Conservation (phyloP, 176 grass and related monocot species). For the Lolium perenne region DNA sequence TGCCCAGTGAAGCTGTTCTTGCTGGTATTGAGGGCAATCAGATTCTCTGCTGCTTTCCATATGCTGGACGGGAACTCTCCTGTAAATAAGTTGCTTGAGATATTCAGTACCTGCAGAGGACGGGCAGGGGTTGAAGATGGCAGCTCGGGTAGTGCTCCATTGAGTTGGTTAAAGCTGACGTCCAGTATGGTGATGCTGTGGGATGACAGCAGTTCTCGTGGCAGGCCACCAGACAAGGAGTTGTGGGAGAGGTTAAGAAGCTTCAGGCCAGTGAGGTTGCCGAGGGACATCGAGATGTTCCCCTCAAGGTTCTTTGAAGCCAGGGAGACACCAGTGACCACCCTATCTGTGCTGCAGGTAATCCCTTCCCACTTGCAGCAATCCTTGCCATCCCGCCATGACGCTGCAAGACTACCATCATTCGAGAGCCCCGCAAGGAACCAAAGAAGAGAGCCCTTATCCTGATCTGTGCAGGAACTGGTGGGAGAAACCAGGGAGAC, state of each 20-base stretch:
- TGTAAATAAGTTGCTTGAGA: constrained; percentile 44
- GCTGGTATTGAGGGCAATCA: not conserved
- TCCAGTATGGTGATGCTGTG: constrained; percentile 2
- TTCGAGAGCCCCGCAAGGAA: not conserved
- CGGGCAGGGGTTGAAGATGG: not conserved
- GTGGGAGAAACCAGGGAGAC: not conserved
- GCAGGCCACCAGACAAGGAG: constrained; percentile 37
- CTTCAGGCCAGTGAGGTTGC: constrained; percentile 32
- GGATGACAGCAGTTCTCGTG: not conserved
- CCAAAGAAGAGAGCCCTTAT: constrained; percentile 29
- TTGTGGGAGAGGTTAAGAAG: constrained; percentile 51
- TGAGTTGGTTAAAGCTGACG: constrained; percentile 42
- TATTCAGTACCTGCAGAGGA: not conserved
- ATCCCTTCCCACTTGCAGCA: constrained; percentile 50
- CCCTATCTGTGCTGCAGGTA: not conserved
- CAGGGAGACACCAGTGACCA: constrained; percentile 25
- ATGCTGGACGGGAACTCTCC: not conserved
- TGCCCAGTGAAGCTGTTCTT: too few relatives aligned
- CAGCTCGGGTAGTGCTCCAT: not conserved
- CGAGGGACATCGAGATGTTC: constrained; percentile 50
- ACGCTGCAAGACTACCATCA: not conserved
- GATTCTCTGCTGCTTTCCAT: not conserved
- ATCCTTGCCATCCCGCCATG: constrained; percentile 21
- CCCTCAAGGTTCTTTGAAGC: constrained; percentile 37
- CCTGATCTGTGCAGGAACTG: not conserved